phyloP scores from a whole-genome alignment of 2,329 filamentous ascomycete species.

The Sarocladiaceae sp. region DNA sequence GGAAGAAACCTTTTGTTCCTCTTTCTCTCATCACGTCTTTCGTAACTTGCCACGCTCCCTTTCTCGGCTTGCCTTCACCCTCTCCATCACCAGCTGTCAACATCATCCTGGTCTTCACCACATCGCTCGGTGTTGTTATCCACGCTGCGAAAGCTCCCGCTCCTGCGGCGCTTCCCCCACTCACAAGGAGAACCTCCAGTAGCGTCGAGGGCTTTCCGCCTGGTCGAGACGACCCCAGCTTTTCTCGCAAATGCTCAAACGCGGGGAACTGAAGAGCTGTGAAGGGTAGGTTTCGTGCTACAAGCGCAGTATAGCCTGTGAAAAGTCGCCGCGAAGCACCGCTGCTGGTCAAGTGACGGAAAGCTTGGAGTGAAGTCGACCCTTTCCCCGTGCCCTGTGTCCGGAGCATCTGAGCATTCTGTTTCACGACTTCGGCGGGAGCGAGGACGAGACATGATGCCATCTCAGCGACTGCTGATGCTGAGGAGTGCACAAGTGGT shows the following conservation, averaged over 20 bases:
- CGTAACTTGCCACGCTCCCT: conserved; percentile 54
- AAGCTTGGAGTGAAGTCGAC: conserved; percentile 43
- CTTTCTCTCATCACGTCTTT: conserved; percentile 60
- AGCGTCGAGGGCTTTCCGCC: conserved; percentile 31
- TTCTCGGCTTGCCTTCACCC: conserved; percentile 16
- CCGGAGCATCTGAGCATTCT: conserved; percentile 81
- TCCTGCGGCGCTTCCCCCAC: conserved; percentile 66
- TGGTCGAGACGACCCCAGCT: conserved; percentile 33
- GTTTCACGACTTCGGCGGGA: conserved; percentile 86
- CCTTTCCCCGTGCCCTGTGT: conserved; percentile 14
- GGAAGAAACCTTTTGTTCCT: conserved; percentile 71
- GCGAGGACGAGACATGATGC: conserved; percentile 84
- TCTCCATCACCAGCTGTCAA: conserved; percentile 48
- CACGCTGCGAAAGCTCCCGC: conserved; percentile 73
- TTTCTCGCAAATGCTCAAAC: conserved; percentile 66
- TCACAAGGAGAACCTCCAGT: conserved; percentile 65
- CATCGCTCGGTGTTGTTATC: conserved; percentile 84
- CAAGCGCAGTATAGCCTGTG: conserved; percentile 74
- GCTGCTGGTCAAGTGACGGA: conserved; percentile 44
- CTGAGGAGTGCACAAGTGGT: conserved; percentile 66
- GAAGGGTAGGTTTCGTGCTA: conserved; percentile 79
- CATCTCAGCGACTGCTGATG: conserved; percentile 74
- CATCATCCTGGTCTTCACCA: conserved; percentile 90
- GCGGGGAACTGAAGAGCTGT: conserved; percentile 86
- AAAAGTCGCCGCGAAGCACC: conserved; percentile 54